Base-by-base conservation (phyloP, 257 asterid species). In the Leonotis leonurus region DNA sequence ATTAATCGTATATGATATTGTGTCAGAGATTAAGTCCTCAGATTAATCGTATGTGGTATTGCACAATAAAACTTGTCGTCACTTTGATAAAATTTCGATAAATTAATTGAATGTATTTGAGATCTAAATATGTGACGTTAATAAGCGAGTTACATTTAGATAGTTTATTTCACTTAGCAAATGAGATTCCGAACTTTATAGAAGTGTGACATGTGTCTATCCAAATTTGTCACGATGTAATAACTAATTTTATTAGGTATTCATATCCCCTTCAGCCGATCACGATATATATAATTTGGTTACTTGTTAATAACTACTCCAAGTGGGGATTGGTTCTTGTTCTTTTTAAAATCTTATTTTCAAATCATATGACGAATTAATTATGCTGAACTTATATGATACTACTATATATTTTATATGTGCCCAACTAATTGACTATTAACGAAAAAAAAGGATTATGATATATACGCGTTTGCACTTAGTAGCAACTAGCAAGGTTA, bases 351-450 rank as follows among this genome's bases (percentile, higher is more conserved):
- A 10, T 11, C 13, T 8, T 36, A 9, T 10, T 36, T 14, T 44
- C 33, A 2, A 61, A 5, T 48, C 14, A 3, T 33, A 16, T 26
- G 16, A 36, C 14, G 18, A 5, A 21, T 4, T n/a, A n/a, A n/a
- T 18, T 17, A 25, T 29, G 37, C 32, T 3, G n/a, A n/a, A n/a
- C n/a, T n/a, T n/a, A n/a, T n/a, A n/a, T n/a, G n/a, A n/a, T n/a
- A n/a, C n/a, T n/a, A n/a, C n/a, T n/a, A n/a, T n/a, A n/a, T n/a
- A n/a, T n/a, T n/a, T n/a, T 4, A 40, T 9, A n/a, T 24, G 56
- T 12, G 24, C 63, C 26, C 21, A 68, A 49, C 32, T 35, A 58
- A 48, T 33, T 11, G 73, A 58, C 73, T 16, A 14, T 3, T 48
- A 68, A 68, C 67, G 11, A 4, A 36, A 45, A 30, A 13, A 33